Evolutionary conservation across 2,329 filamentous ascomycete genomes (phyloP), one percentile per base, ranked within the genome.

Genomic region (Trichoderma sp.): DNA sequence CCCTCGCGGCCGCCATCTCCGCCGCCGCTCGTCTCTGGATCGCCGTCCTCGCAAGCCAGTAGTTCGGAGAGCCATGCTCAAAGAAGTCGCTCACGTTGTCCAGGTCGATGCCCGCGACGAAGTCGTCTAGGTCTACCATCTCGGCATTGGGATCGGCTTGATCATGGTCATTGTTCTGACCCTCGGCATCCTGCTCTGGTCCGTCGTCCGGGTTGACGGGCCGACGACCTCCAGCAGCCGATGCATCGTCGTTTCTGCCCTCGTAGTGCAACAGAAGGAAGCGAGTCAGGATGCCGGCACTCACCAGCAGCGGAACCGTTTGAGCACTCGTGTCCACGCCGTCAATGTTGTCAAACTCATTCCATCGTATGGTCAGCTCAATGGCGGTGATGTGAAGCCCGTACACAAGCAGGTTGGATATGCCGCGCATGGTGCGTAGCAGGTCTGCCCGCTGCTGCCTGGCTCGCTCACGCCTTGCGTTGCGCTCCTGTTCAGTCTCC

Each of bases 291-390:
- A 75, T 63, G 2, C 74, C 75, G 2, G 70, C 41, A 9, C 71
- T 74, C 43, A 78, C 47, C 17, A 78, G 63, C 4, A 78, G 70
- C 0, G 77, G 75, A 3, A 78, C 68, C 4, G 73, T 58, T 59
- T 78, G 77, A 0, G 72, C 72, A 1, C 70, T 63, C 0, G 74
- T 71, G 17, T 70, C 68, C 12, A 78, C 64, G 7, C 69, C 65
- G 34, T 72, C 68, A 19, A 70, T 66, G 7, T 48, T 64, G 3
- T 69, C 39, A 12, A 77, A 67, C 15, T 69, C 48, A 41, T 78
- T 78, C 75, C 76, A 78, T 1, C 52, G 52, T 3, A 78, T 68
- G 3, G 75, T 67, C 6, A 78, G 69, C 58, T 78, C 77, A 54
- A 77, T 69, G 4, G 73, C 73, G 1, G 72, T 64, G 15, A 76